These are phyloP conservation scores for Penicillium fuscoglaucum DNA, from an alignment of 2,329 filamentous ascomycete genomes.

Conservation along the genomic window DNA sequence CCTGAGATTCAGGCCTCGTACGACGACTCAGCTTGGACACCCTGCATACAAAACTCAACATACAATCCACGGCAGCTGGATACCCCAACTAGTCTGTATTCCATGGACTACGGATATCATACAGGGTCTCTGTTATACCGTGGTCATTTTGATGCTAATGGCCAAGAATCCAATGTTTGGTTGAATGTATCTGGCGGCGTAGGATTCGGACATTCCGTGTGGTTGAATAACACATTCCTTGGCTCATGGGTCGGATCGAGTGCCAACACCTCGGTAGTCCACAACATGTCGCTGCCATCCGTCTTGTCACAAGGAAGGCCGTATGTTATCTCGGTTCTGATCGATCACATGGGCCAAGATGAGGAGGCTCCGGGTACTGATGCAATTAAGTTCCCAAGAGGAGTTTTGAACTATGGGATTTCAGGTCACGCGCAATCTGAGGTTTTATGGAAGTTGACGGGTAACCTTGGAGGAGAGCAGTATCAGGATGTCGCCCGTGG, in stretches of 20 bases:
- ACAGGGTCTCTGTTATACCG: conserved; percentile 31
- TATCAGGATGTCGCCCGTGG: conserved; percentile 52
- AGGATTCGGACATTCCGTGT: conserved; percentile 31
- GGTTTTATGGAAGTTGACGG: conserved; percentile 54
- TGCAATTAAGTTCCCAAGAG: conserved; percentile 51
- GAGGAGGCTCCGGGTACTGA: conserved; percentile 33
- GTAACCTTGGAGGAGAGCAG: conserved; percentile 56
- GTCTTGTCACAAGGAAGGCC: not conserved
- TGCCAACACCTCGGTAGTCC: conserved; percentile 9
- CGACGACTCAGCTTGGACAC: conserved; percentile 15
- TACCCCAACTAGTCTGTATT: conserved; percentile 30
- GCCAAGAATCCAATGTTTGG: conserved; percentile 24
- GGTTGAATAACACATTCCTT: conserved; percentile 28
- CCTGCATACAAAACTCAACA: conserved; percentile 4
- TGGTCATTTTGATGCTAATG: conserved; percentile 30
- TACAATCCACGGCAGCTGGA: conserved; percentile 15
- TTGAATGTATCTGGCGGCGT: conserved; percentile 27
- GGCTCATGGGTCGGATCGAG: conserved; percentile 29
- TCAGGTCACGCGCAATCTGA: conserved; percentile 33
- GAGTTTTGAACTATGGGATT: conserved; percentile 49
- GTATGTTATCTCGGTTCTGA: conserved; percentile 23
- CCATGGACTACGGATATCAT: conserved; percentile 35
- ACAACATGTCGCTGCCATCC: conserved; percentile 11
- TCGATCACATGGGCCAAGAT: conserved; percentile 33
- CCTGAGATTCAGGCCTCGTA: conserved; percentile 16